A percentile compares a stretch with the other conserved stretches of the same genome.
Evolutionary conservation across 2,329 filamentous ascomycete genomes (phyloP).

Genomic region (Claviceps purpurea): DNA sequence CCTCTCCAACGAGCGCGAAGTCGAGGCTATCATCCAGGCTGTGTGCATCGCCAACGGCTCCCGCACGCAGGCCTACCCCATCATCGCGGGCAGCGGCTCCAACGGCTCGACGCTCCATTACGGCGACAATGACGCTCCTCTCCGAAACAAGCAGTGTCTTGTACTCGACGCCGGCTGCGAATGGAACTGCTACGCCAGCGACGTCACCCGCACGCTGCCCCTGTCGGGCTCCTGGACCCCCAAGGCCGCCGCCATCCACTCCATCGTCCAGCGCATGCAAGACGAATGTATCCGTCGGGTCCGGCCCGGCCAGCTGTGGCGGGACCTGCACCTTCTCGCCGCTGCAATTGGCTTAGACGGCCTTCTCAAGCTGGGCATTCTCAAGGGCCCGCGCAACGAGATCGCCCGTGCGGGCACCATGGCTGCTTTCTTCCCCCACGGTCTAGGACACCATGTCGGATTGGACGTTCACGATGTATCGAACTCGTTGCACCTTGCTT

Average conservation of each 20-base stretch:
- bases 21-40: slow-evolving; percentile 65
- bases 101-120: slow-evolving; percentile 86
- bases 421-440: slow-evolving; percentile 53
- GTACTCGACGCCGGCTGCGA: slow-evolving; percentile 83
- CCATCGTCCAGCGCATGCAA: slow-evolving; percentile 73
- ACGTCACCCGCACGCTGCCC: slow-evolving; percentile 82
- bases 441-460: slow-evolving; percentile 51
- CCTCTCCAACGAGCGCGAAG: slow-evolving; percentile 65
- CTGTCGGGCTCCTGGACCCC: slow-evolving; percentile 53
- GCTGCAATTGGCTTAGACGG: slow-evolving; percentile 59
- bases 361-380: slow-evolving; percentile 56
- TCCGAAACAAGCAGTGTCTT: slow-evolving; percentile 58
- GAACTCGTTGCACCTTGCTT: slow-evolving; percentile 22
- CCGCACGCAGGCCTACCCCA: slow-evolving; percentile 68
- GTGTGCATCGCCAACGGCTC: slow-evolving; percentile 61
- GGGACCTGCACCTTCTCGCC: slow-evolving; percentile 59
- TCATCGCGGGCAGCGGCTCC: slow-evolving; percentile 76
- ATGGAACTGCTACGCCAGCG: slow-evolving; percentile 73
- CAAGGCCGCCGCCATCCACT: slow-evolving; percentile 62
- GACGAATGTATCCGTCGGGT: slow-evolving; percentile 55
- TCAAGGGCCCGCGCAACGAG: slow-evolving; percentile 49
- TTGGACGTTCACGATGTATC: slow-evolving; percentile 51
- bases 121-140: slow-evolving; percentile 58
- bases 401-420: slow-evolving; percentile 39
- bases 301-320: slow-evolving; percentile 55